Evolutionary conservation across 805 yeast genomes (phyloP), one percentile per base, ranked within the genome.

Genomic region (Saitoella complicata): DNA sequence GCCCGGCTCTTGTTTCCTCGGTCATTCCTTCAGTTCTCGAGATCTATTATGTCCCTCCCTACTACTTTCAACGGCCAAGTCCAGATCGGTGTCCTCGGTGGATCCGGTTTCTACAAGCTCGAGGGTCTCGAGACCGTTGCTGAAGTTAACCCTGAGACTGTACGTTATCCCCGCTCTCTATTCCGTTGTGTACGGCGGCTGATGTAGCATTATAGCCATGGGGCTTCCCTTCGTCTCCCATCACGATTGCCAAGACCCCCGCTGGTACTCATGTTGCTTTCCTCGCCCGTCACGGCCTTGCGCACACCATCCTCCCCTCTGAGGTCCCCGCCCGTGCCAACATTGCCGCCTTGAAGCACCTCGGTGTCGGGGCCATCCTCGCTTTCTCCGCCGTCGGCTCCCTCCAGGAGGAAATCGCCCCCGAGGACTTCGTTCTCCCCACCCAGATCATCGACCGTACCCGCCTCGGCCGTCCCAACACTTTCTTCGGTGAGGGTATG

Each of bases 331-430:
- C 79, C 44, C 73, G 82, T 53, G 98, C 98, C 40, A 91, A 91
- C 63, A 87, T 91, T 54, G 95, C 98, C 5, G 96, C 97, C 9
- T 72, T 91, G 60, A 91, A 91, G 66, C 72, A 70, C 45, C 58
- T 91, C 32, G 95, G 95, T 40, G 94, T 84, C 53, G 78, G 76
- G 59, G 87, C 85, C 11, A 80, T 91, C 50, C 66, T 91, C 46
- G 95, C 97, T 12, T 91, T 91, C 60, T 76, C 87, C 46, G 96
- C 98, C 2, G 98, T 91, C 31, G 99, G 99, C 1, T 87, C 96
- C 1, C 71, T 91, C 55, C 94, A 80, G 59, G 80, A 72, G 51
- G 84, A 84, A 51, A 85, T 91, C 63, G 75, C 73, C 52, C 98
- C 99, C 35, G 75, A 97, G 53, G 97, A 91, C 64, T 91, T 91